Conservation (phyloP, 345 rosid species). For the Salix koriyanagi region DNA sequence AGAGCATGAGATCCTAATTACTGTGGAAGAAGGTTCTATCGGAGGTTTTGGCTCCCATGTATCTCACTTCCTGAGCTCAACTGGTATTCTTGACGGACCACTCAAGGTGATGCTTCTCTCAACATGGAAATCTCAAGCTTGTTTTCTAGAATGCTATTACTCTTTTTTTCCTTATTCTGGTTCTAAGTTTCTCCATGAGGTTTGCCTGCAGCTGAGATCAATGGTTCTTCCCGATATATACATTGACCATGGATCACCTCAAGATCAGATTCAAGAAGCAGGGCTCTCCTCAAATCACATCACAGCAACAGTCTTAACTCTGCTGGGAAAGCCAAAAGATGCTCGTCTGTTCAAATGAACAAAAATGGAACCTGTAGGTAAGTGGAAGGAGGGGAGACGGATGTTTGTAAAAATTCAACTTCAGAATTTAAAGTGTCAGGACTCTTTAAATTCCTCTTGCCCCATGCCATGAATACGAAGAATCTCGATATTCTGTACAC, state of each 20-base stretch:
- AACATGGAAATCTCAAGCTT: background rate
- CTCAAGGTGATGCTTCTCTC: conserved; percentile 48
- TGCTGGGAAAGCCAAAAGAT: conserved; percentile 55
- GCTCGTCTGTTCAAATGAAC: conserved; percentile 42
- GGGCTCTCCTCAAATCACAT: conserved; percentile 62
- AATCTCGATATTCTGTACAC: background rate
- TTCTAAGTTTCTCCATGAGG: conserved; percentile 1
- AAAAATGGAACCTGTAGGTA: background rate
- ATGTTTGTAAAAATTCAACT: background rate
- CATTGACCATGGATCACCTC: conserved; percentile 59
- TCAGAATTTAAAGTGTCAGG: background rate
- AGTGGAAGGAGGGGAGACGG: background rate
- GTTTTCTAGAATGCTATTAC: background rate
- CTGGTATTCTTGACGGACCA: conserved; percentile 69
- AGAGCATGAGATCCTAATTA: conserved; percentile 68
- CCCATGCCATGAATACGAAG: background rate
- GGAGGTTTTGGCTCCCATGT: conserved; percentile 93
- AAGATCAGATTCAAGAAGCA: conserved; percentile 57
- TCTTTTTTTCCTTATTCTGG: background rate
- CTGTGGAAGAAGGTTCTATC: conserved; percentile 80
- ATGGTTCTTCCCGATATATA: conserved; percentile 77
- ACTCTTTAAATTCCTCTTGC: background rate
- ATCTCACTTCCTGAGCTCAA: conserved; percentile 62
- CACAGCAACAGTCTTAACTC: conserved; percentile 53
- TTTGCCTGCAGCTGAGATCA: conserved; percentile 48